Percentiles rank a stretch among this genome's conserved stretches.
These are phyloP conservation scores for Castanopsis chinensis DNA, from an alignment of 306 rosid genomes.

Conservation along the genomic window DNA sequence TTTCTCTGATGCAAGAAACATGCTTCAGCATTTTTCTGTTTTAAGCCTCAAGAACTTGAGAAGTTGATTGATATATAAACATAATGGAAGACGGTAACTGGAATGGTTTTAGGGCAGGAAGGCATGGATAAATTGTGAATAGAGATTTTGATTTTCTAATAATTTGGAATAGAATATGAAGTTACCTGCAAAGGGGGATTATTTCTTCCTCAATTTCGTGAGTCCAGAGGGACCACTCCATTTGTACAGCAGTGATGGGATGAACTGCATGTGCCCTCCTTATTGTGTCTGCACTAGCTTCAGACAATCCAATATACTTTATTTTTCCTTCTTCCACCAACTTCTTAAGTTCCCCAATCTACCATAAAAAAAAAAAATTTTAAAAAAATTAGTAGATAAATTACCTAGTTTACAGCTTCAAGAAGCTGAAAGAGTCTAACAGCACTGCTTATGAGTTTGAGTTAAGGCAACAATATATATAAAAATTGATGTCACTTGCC, in stretches of 20 bases:
- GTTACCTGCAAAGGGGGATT: conserved; percentile 63
- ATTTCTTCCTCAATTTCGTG: conserved; percentile 72
- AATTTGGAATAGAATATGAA: background rate
- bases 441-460: conserved; percentile 1
- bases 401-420: background rate
- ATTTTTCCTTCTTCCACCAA: conserved; percentile 66
- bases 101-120: background rate
- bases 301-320: conserved; percentile 67
- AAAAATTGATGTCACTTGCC: background rate
- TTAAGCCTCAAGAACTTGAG: background rate
- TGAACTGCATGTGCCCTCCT: conserved; percentile 81
- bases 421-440: background rate
- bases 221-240: conserved; percentile 82
- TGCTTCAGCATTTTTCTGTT: background rate
- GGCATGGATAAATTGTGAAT: background rate
- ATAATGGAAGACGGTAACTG: background rate
- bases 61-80: background rate
- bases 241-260: conserved; percentile 71
- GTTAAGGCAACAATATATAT: background rate
- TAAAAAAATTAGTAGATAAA: background rate
- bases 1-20: background rate
- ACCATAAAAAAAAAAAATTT: background rate
- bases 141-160: background rate
- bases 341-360: conserved; percentile 66
- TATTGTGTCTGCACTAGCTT: conserved; percentile 63